Evolutionary conservation across 2,329 filamentous ascomycete genomes (phyloP).

Genomic region (Nemania sp.): DNA sequence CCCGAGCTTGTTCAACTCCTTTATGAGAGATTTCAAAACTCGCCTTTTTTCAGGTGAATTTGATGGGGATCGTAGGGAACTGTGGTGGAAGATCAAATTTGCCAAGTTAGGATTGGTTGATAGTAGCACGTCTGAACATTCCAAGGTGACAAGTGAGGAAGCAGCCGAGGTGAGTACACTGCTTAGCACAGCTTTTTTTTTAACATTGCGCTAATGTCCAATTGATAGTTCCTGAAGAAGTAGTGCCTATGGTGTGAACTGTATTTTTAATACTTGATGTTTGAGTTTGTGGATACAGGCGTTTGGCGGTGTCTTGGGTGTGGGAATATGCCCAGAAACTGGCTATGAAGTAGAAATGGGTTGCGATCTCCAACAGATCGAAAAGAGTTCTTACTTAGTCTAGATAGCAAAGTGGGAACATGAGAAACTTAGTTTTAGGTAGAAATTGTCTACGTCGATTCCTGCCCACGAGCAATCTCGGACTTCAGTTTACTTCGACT

Average conservation of each 20-base stretch:
- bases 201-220: conserved; percentile 33
- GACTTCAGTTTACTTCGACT: no score
- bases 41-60: conserved; percentile 76
- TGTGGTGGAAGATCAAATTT: conserved; percentile 81
- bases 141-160: conserved; percentile 75
- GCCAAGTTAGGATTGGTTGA: conserved; percentile 80
- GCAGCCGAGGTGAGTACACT: conserved; percentile 69
- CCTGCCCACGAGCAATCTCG: not conserved
- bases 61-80: conserved; percentile 80
- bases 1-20: conserved; percentile 80
- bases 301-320: conserved; percentile 2
- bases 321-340: not conserved
- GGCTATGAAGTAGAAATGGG: not conserved
- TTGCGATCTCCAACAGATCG: not conserved
- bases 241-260: conserved; percentile 17
- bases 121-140: conserved; percentile 69
- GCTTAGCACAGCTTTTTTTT: not conserved
- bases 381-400: not conserved
- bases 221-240: conserved; percentile 45
- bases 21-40: conserved; percentile 77
- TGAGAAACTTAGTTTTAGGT: not conserved
- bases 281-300: not conserved
- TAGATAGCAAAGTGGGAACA: not conserved
- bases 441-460: not conserved
- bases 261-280: conserved; percentile 14